Evolutionary conservation across 306 rosid genomes (phyloP), one percentile per base, ranked within the genome.

Genomic region (Corylus avellana): DNA sequence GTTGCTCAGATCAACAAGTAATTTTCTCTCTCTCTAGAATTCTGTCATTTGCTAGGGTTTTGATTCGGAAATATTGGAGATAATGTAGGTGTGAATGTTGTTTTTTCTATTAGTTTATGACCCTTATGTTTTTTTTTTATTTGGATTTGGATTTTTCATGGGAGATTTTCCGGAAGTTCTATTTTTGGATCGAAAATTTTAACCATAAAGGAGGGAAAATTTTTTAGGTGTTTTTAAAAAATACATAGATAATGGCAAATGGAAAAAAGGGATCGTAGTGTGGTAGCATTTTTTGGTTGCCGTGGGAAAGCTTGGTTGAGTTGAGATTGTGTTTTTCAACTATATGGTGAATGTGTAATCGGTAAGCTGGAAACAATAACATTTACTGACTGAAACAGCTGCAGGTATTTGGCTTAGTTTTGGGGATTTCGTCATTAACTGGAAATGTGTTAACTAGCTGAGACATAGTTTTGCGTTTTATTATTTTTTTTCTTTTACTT

Each of bases 1-100:
- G 73, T 96, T 79, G 93, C 99, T n/a, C 99, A 96, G 92, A 91
- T 96, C 90, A 96, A 96, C 91, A 96, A 90, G 99, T 95, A 86
- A 69, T 50, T 48, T 37, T 17, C n/a, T 32, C 13, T 22, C 51
- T 58, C 10, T 48, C 54, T 62, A 16, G 39, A 53, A 67, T 17
- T 42, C 51, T 67, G 16, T 20, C 72, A 67, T 42, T 67, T 67
- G 29, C 7, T 9, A 39, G 44, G 72, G 25, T 55, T 77, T 63
- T 70, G 44, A 11, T 12, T 63, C 1, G 54, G 11, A 8, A 5
- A 27, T 61, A 29, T 56, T 66, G 74, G 37, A n/a, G 49, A 66
- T 18, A 10, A 12, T 48, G 11, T 48, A 2, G 3, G 1, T 12
- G 13, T 13, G 53, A 49, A 47, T 48, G 62, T 46, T 12, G 22